Percentiles rank a stretch among this genome's conserved stretches.
Conservation (phyloP, 257 asterid genomes). For the Leptodermis oblonga region DNA sequence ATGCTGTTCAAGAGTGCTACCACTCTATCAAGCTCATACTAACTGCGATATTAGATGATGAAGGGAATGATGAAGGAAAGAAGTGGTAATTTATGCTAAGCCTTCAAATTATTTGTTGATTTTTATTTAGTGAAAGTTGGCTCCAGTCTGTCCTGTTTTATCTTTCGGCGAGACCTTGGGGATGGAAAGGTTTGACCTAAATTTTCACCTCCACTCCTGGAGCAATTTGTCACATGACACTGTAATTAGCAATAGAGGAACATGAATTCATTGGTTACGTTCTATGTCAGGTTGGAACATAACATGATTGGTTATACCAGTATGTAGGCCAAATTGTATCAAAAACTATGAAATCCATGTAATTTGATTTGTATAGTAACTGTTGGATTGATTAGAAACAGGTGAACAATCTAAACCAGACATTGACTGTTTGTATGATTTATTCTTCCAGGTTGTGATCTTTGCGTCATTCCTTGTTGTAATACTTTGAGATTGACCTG, state of each 20-base stretch:
- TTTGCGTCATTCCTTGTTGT: neutral
- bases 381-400: neutral
- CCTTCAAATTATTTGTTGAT: neutral
- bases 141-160: conserved; percentile 1
- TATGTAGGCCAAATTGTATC: neutral
- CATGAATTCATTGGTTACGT: neutral
- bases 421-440: neutral
- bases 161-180: neutral
- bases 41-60: conserved; percentile 64
- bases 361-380: neutral
- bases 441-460: neutral
- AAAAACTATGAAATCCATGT: neutral
- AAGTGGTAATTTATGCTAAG: conserved; percentile 50
- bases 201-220: neutral
- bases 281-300: neutral
- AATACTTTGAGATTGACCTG: neutral
- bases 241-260: neutral
- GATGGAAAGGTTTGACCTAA: neutral
- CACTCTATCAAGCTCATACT: conserved; percentile 61
- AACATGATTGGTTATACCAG: neutral
- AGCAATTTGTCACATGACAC: neutral
- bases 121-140: neutral
- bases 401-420: neutral
- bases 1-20: conserved; percentile 91
- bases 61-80: conserved; percentile 83